Base-by-base conservation (phyloP, 2,329 filamentous ascomycete genomes). In the Chrysoporthe deuterocubensis region DNA sequence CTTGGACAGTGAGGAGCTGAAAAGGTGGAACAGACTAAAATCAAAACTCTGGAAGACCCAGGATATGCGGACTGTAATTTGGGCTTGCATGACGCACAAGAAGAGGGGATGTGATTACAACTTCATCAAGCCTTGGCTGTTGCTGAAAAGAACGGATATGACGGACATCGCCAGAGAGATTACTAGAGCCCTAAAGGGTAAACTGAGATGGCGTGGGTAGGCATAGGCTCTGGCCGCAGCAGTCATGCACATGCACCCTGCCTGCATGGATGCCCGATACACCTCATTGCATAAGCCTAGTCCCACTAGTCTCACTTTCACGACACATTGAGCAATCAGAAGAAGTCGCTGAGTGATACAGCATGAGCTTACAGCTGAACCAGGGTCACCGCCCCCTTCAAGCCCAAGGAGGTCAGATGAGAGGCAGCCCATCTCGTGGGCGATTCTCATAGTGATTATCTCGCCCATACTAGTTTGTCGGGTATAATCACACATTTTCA, bases 331-430 rank as follows among this genome's bases (percentile, higher is more conserved):
- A 26, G 26, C 26, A 26, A 26, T 26, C 26, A 26, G 26, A 26
- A 26, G 26, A 26, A 26, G 26, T 26, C 1, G 32, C 32, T 54
- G 21, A 26, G 9, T 26, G 13, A 34, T 26, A 14, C 11, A 32
- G 50, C 50, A 54, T 54, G 50, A 2, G 50, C 26, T 54, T 54
- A 54, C 50, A 54, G 21, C 50, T 54, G 21, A 9, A 54, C 50
- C 26, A 32, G 11, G 50, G 26, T 32, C 50, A 54, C 50, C 4
- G 50, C 50, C 50, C 14, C 50, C 11, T 32, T 34, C 13, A 11
- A 16, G 3, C 1, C 7, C 26, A 4, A 16, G 6, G 4, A 32
- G 32, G 1, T 9, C 32, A 16, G 4, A 4, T 2, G 21, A 9
- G 50, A 54, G 50, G 50, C 50, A 32, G 26, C 50, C 50, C 50